These are phyloP conservation scores for Fusarium palustre DNA, from an alignment of 2,329 filamentous ascomycete genomes.

Conservation along the genomic window DNA sequence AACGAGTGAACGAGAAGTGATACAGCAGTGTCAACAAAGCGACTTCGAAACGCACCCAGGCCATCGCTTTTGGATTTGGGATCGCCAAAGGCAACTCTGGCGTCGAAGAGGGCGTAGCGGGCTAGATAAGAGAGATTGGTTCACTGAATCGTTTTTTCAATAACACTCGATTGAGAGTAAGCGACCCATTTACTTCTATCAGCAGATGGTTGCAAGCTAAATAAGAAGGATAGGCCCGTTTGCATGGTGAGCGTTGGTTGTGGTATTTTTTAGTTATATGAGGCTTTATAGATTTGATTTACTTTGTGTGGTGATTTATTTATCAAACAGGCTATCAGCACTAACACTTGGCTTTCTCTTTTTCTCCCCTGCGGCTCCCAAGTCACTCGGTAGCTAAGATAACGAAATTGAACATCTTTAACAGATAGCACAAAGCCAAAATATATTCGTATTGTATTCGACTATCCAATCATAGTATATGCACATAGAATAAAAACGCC, in stretches of 20 bases:
- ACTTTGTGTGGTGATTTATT: neutral
- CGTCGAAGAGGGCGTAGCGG: slow-evolving; percentile 9
- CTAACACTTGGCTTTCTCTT: neutral
- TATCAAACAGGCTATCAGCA: neutral
- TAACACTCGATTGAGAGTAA: slow-evolving; percentile 16
- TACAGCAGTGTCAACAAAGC: neutral
- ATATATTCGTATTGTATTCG: slow-evolving; percentile 17
- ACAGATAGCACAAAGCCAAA: neutral
- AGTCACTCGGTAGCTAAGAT: neutral
- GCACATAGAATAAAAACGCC: slow-evolving; percentile 33
- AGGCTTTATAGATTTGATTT: neutral
- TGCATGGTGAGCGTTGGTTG: neutral
- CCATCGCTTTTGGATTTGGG: slow-evolving; percentile 27
- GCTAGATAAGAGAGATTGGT: slow-evolving; percentile 23
- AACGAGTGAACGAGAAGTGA: neutral
- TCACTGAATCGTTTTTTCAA: slow-evolving; percentile 2
- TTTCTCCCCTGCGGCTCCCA: neutral
- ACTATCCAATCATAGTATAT: slow-evolving; percentile 27
- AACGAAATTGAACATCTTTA: neutral
- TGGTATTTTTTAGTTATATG: neutral
- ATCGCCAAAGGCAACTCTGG: slow-evolving; percentile 24
- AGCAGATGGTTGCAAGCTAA: slow-evolving; percentile 4
- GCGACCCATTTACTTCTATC: neutral
- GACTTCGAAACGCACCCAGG: slow-evolving; percentile 27
- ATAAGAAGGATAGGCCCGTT: neutral